phyloP scores from a whole-genome alignment of 139 green algal genomes.

The Auxenochlorella protothecoides region DNA sequence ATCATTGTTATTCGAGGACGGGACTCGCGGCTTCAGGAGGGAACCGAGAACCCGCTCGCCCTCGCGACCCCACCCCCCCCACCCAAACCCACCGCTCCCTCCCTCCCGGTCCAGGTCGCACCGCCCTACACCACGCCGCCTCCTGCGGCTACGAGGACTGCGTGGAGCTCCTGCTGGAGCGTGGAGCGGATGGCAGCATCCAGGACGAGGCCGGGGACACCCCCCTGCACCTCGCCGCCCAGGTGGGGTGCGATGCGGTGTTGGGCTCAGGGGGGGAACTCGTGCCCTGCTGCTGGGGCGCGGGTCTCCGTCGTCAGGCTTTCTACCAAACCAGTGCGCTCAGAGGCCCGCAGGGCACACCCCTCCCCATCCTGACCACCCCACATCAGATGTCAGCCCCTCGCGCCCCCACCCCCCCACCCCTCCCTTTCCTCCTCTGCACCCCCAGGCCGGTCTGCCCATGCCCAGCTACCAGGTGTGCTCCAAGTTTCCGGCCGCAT shows the following conservation, averaged over 20 bases:
- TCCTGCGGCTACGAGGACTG: no score
- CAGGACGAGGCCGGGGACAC: constrained; percentile 16
- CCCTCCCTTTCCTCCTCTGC: background rate
- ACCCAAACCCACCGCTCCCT: no score
- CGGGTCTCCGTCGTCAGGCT: background rate
- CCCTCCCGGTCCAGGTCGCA: no score
- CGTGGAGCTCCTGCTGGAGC: no score
- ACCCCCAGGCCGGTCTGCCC: constrained; percentile 35
- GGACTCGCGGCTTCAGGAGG: no score
- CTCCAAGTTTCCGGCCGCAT: constrained; percentile 29
- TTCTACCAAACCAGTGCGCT: no score
- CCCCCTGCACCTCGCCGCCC: constrained; percentile 47
- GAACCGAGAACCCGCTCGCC: no score
- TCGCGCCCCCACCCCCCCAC: background rate
- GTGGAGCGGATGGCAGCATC: no score
- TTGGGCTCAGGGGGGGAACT: constrained; percentile 37
- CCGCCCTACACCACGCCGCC: no score
- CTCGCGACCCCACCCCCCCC: no score
- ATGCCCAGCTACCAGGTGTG: constrained; percentile 58
- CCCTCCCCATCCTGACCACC: background rate
- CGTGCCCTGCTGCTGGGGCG: constrained; percentile 7
- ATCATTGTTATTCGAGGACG: no score
- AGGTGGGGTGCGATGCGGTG: constrained; percentile 41
- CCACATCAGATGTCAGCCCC: background rate
- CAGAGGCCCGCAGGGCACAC: no score